Base-by-base conservation (phyloP, 2,329 filamentous ascomycete species). In the Monosporascus sp. region DNA sequence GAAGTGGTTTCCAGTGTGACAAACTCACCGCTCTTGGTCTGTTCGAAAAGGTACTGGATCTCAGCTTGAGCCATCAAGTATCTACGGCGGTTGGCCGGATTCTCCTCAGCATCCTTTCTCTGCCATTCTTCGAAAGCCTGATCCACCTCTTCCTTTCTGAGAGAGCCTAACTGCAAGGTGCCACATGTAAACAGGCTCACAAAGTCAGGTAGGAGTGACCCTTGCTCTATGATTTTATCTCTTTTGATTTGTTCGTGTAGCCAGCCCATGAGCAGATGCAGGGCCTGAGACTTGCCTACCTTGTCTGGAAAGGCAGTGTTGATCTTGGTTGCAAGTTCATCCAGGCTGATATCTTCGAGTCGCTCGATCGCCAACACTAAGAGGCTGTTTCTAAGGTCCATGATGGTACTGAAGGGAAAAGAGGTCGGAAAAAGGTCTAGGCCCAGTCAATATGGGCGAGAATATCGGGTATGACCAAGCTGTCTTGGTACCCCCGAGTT, bases 61-160 rank as follows among this genome's bases (percentile, higher is more conserved):
- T 68, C 62, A 19, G 53, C 47, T 41, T 61, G 50, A 24, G 58
- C 57, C 51, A 67, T 63, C n/a, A 62, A 55, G 49, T 64, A 66
- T 37, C 63, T 58, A 24, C 66, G 63, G 48, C 51, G 57, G 45
- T 64, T 64, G 27, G 58, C 51, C 47, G 60, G 60, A 40, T 60
- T 55, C 19, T 62, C 53, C n/a, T 49, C 49, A 26, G 54, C 52
- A 43, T 60, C 58, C 22, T 56, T 53, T 19, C 43, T 17, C 49
- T 63, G 60, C 63, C 62, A 67, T 43, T 55, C 37, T 49, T 58
- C 56, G 54, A 67, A 63, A 11, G 48, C 54, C 27, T 50, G 49
- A 20, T 56, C 48, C 2, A 66, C 51, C 19, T 59, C 52, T 19
- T 49, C 22, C 37, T 59, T 49, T 17, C 27, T 53, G 35, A 65